These are phyloP conservation scores for Scalesia atractyloides DNA, from an alignment of 129 eudicot genomes.

Conservation along the genomic window DNA sequence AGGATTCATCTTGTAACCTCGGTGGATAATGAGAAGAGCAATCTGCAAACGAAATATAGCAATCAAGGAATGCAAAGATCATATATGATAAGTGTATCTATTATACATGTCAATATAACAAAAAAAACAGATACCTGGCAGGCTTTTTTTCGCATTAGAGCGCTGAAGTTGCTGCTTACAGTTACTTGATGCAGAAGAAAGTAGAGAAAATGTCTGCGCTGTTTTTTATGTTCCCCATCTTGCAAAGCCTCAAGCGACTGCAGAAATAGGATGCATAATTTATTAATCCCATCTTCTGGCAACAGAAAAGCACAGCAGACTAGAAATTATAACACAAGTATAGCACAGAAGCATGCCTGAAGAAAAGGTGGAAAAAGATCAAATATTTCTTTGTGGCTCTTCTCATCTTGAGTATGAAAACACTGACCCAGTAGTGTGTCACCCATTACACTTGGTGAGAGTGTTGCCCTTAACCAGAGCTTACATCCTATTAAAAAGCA, in stretches of 20 bases:
- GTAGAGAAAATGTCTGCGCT: constrained; percentile 74
- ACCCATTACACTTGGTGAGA: constrained; percentile 93
- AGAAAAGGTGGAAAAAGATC: constrained; percentile 91
- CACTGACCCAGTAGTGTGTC: constrained; percentile 92
- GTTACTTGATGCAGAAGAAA: constrained; percentile 98
- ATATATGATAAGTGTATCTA: constrained; percentile 17
- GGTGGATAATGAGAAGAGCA: constrained; percentile 80
- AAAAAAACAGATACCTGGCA: constrained; percentile 65
- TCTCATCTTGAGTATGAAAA: constrained; percentile 92
- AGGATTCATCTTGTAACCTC: constrained; percentile 94
- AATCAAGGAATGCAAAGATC: constrained; percentile 22
- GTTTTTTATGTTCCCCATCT: constrained; percentile 94
- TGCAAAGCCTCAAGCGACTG: constrained; percentile 98
- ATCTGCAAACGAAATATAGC: constrained; percentile 58
- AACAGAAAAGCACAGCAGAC: constrained; percentile 15
- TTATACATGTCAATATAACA: neutral
- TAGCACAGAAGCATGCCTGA: constrained; percentile 57
- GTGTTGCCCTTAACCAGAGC: constrained; percentile 84
- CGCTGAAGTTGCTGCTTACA: constrained; percentile 93
- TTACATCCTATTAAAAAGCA: constrained; percentile 65
- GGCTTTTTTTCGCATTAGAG: constrained; percentile 89
- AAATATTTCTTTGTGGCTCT: constrained; percentile 94
- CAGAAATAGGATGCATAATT: constrained; percentile 16
- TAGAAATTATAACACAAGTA: constrained; percentile 21
- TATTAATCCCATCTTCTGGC: constrained; percentile 11